A percentile compares a stretch with the other conserved stretches of the same genome.
These are phyloP conservation scores for barrel medic (Medicago truncatula) DNA, from an alignment of 306 rosid genomes.

Conservation along the genomic window DNA sequence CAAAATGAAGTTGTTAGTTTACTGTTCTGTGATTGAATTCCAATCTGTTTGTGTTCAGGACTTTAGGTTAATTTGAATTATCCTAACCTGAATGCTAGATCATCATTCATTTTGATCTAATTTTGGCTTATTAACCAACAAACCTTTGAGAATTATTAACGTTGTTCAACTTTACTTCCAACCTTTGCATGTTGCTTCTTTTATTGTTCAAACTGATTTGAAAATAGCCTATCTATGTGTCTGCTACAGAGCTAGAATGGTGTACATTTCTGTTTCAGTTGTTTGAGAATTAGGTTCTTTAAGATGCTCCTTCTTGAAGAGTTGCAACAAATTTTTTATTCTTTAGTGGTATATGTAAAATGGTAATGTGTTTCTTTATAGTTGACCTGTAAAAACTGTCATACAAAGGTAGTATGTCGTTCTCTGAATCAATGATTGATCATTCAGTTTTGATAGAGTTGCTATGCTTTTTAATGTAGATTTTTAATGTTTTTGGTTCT, in stretches of 20 bases:
- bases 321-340: background rate
- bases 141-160: slow-evolving; percentile 25
- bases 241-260: background rate
- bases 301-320: background rate
- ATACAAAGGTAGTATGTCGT: slow-evolving; percentile 11
- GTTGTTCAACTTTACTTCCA: background rate
- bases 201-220: slow-evolving; percentile 12
- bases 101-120: slow-evolving; percentile 16
- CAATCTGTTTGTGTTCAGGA: slow-evolving; percentile 18
- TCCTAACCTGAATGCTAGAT: background rate
- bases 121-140: slow-evolving; percentile 5
- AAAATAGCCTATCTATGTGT: background rate
- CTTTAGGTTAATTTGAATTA: slow-evolving; percentile 4
- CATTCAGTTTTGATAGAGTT: slow-evolving; percentile 16
- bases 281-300: background rate
- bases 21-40: background rate
- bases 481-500: background rate
- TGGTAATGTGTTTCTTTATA: background rate
- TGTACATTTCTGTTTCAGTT: slow-evolving; percentile 7
- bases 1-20: background rate
- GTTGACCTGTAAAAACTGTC: slow-evolving; percentile 11
- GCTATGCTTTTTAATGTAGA: background rate
- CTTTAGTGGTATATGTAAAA: background rate
- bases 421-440: slow-evolving; percentile 3
- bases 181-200: background rate